Conservation (phyloP, 352 stramenopile genomes). For the Thraustochytrium sp. region DNA sequence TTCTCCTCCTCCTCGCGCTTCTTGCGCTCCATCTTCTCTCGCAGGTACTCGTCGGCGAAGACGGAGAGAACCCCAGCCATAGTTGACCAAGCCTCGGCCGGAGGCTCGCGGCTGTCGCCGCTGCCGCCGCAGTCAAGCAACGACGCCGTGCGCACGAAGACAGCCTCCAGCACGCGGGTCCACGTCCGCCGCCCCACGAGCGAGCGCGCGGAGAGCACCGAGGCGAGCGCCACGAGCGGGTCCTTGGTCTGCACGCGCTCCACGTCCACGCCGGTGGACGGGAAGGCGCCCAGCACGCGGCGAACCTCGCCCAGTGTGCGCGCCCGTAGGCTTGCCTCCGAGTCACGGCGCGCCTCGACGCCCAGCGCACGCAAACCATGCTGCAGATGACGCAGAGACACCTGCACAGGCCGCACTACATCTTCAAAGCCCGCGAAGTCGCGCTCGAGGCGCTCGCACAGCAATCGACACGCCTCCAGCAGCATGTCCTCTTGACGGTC, state of each 20-base stretch:
- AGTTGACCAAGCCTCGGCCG: background rate
- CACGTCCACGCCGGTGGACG: background rate
- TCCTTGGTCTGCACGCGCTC: background rate
- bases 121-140: conserved; percentile 38
- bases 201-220: background rate
- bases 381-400: conserved; percentile 71
- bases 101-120: conserved; percentile 42
- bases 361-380: conserved; percentile 68
- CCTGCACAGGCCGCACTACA: conserved; percentile 68
- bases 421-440: conserved; percentile 72
- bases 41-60: conserved; percentile 62
- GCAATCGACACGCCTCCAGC: background rate
- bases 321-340: background rate
- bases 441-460: conserved; percentile 51
- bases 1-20: conserved; percentile 43
- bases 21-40: conserved; percentile 34
- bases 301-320: background rate
- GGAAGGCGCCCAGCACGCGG: conserved; percentile 7
- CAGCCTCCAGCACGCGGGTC: background rate
- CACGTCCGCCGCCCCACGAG: background rate
- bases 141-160: background rate
- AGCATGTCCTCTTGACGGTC: conserved; percentile 3
- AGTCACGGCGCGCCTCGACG: background rate
- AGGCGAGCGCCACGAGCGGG: background rate
- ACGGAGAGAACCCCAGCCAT: conserved; percentile 62